Evolutionary conservation across 169 alveolate species (phyloP), one percentile per base, ranked within the genome.

Genomic region (Babesia microti): DNA sequence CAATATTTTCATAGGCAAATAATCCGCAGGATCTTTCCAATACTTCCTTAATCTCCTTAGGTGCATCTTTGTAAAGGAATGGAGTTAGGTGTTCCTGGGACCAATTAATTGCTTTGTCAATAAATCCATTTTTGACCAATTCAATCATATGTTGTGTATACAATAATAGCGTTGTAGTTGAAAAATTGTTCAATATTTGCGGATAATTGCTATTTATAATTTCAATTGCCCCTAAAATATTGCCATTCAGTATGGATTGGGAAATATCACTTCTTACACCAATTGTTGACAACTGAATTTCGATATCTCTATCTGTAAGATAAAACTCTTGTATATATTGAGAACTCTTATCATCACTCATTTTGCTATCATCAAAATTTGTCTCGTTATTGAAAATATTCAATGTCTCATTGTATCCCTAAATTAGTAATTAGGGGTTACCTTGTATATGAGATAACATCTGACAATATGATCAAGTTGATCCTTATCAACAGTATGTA

Each of bases 341-440:
- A 18, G 4, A 4, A 6, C 15, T 30, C 57, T 7, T 47, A 9
- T 34, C 22, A 32, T 49, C 21, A 23, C 30, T 24, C 41, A 26
- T 51, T 3, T 29, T 14, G 14, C 49, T 17, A 5, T 44, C 68
- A 24, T n/a, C 68, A 21, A 12, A 37, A 9, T 6, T 21, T 37
- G 60, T n/a, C 11, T 61, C 74, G 21, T 27, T 61, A 42, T 52
- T 45, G 14, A 61, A 61, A 9, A 60, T 43, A 7, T 41, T 48
- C 21, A 61, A 29, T 1, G 68, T 54, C 24, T 26, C 30, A 32
- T 41, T 19, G 51, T 61, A 54, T 3, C 74, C 74, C 4, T 68
- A 15, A 19, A n/a, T n/a, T n/a, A n/a, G n/a, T n/a, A n/a, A n/a
- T n/a, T n/a, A n/a, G n/a, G n/a, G n/a, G n/a, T n/a, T n/a, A n/a